Base-by-base conservation (phyloP, 495 filamentous ascomycete species). In the Lichenothelia convexa region DNA sequence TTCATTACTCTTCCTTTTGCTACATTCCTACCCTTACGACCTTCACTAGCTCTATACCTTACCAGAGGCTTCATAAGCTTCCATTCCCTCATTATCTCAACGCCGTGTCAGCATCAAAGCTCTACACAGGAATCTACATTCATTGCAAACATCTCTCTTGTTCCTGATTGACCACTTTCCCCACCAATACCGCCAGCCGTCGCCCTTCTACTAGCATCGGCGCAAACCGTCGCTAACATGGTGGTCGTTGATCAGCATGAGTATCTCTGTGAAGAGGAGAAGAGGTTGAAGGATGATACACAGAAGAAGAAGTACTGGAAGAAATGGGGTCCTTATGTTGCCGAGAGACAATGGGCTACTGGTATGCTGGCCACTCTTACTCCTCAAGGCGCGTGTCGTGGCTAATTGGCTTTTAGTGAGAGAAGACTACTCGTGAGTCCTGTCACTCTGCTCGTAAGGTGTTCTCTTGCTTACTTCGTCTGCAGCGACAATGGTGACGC, bases 351-450 rank as follows among this genome's bases (percentile, higher is more conserved):
- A 61, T 93, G 84, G 84, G 83, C 84, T 32, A 92, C 82, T 37
- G 78, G 78, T 75, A 58, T 47, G 68, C 57, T 19, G 35, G 36
- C 29, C 19, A 43, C 30, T 9, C n/a, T 17, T 41, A 31, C 19
- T 30, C 19, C 20, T 11, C 32, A 18, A 7, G 9, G 16, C 16
- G 6, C 33, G 24, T n/a, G 20, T 12, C 23, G 27, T 38, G 40
- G 38, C 43, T 53, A 32, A 41, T 31, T 23, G 18, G 39, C 24
- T 27, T 32, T 48, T 56, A 84, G 87, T 95, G 38, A 70, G 87
- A 45, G 87, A 95, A 64, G 87, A 95, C 62, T 95, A 95, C 54
- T 79, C 75, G 74, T 79, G 51, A 74, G 74, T 50, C n/a, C n/a
- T 18, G 27, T 34, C 30, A 24, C 22, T 30, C 15, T 38, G 18